phyloP scores from a whole-genome alignment of 345 rosid species.

The Moricandia moricandioides region DNA sequence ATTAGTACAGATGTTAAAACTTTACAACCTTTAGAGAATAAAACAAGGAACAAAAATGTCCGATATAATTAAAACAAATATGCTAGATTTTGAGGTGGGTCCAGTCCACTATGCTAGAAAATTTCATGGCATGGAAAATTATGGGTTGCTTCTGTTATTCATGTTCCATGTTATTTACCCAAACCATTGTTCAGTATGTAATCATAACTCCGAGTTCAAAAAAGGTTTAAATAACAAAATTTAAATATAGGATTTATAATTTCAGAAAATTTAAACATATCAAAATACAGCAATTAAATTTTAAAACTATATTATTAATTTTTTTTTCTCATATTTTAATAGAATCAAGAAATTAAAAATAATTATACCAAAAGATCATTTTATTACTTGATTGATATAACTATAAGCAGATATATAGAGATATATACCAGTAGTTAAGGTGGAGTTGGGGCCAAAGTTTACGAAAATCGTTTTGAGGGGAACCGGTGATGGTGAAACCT shows the following conservation, averaged over 20 bases:
- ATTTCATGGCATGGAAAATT: slow-evolving; percentile 12
- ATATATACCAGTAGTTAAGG: slow-evolving; percentile 29
- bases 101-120: slow-evolving; percentile 28
- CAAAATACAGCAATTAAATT: too few relatives aligned
- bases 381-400: too few relatives aligned
- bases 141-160: slow-evolving; percentile 23
- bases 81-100: slow-evolving; percentile 30
- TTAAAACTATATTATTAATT: too few relatives aligned
- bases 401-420: slow-evolving; percentile 7
- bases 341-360: too few relatives aligned
- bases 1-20: not conserved
- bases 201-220: too few relatives aligned
- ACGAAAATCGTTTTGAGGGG: slow-evolving; percentile 59
- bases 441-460: slow-evolving; percentile 62
- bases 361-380: too few relatives aligned
- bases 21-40: not conserved
- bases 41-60: not conserved
- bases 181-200: too few relatives aligned
- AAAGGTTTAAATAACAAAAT: too few relatives aligned
- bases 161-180: not conserved
- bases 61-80: slow-evolving; percentile 12
- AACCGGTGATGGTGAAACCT: slow-evolving; percentile 79
- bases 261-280: too few relatives aligned
- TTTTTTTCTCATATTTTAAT: too few relatives aligned
- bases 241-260: too few relatives aligned